phyloP scores from a whole-genome alignment of 1,284 basidiomycete species.

The Cutaneotrichosporon sp. region DNA sequence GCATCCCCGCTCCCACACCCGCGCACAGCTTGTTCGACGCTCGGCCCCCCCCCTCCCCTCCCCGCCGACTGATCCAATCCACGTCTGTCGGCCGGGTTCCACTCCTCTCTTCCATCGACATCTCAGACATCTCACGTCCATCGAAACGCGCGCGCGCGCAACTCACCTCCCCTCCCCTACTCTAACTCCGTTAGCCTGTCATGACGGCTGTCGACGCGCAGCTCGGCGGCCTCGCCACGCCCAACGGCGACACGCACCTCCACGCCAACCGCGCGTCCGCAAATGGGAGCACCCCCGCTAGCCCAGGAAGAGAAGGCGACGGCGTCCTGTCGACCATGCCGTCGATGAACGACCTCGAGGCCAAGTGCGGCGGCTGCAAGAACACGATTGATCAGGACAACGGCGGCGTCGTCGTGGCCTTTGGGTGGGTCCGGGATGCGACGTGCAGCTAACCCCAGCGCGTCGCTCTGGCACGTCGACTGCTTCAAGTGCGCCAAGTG shows the following conservation, averaged over 20 bases:
- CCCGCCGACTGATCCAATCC: neutral
- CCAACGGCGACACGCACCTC: neutral
- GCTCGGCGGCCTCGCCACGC: neutral
- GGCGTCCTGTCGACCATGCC: conserved; percentile 19
- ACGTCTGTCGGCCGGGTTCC: neutral
- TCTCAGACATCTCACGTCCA: neutral
- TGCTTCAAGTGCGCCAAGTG: conserved; percentile 59
- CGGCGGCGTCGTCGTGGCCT: conserved; percentile 85
- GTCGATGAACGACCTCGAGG: conserved; percentile 33
- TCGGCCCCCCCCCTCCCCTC: neutral
- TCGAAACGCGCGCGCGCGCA: neutral
- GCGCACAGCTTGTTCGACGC: conserved; percentile 1
- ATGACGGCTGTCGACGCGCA: conserved; percentile 20
- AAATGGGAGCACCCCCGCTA: neutral
- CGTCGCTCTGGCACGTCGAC: conserved; percentile 54
- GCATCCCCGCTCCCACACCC: neutral
- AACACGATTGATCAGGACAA: conserved; percentile 76
- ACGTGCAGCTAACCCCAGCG: conserved; percentile 28
- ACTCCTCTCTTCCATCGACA: neutral
- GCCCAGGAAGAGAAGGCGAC: conserved; percentile 6
- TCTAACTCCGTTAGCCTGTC: neutral
- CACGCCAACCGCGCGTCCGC: neutral
- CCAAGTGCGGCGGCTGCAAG: conserved; percentile 78
- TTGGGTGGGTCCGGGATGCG: conserved; percentile 64
- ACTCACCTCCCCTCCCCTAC: neutral